Evolutionary conservation across 805 yeast genomes (phyloP).

Genomic region (Scheffersomyces ergatensis): DNA sequence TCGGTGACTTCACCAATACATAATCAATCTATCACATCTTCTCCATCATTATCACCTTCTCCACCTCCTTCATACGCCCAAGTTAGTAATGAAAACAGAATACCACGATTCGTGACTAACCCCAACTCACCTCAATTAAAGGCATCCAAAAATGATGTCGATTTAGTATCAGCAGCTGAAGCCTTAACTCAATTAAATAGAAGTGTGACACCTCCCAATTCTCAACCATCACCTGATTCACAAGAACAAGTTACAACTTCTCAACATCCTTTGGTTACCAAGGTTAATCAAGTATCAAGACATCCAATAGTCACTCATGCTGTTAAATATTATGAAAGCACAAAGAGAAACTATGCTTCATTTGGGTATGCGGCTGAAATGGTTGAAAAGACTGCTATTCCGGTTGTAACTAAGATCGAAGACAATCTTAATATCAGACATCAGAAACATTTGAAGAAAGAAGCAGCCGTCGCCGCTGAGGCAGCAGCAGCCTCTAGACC

Average conservation of each 20-base stretch:
- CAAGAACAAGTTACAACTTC: slow-evolving; percentile 1
- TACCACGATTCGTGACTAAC: background rate
- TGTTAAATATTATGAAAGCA: slow-evolving; percentile 45
- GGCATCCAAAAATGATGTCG: slow-evolving; percentile 8
- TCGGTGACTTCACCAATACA: slow-evolving; percentile 3
- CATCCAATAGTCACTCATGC: slow-evolving; percentile 48
- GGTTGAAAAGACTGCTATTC: slow-evolving; percentile 54
- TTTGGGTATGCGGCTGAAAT: slow-evolving; percentile 62
- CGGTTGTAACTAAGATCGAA: slow-evolving; percentile 50
- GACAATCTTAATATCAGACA: slow-evolving; percentile 42
- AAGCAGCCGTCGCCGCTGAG: slow-evolving; percentile 2
- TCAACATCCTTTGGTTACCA: slow-evolving; percentile 37
- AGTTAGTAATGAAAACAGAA: background rate
- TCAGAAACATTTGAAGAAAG: slow-evolving; percentile 21
- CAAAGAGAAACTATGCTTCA: slow-evolving; percentile 45
- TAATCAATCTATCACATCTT: background rate
- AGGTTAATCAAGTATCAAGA: slow-evolving; percentile 34
- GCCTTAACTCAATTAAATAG: slow-evolving; percentile 36
- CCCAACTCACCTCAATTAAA: background rate
- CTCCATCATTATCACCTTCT: slow-evolving; percentile 9
- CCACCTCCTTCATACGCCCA: slow-evolving; percentile 1
- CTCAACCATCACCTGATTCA: slow-evolving; percentile 8
- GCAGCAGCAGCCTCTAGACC: background rate
- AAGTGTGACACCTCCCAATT: slow-evolving; percentile 17
- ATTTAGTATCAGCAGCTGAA: slow-evolving; percentile 39